phyloP scores from a whole-genome alignment of 306 rosid genomes.

The Betula pendula region DNA sequence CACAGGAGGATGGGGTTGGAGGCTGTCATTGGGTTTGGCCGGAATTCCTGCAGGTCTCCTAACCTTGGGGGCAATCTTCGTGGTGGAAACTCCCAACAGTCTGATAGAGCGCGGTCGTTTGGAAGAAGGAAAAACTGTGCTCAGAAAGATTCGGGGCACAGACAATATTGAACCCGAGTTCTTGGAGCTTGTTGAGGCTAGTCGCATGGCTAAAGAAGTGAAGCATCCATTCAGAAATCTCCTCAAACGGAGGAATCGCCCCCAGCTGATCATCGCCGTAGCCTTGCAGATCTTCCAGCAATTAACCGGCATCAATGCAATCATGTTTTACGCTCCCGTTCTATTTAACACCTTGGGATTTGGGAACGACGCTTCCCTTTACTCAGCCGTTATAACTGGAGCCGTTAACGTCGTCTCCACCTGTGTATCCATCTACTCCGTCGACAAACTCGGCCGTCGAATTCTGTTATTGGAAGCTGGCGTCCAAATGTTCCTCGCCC shows the following conservation, averaged over 20 bases:
- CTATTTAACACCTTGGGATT: conserved; percentile 72
- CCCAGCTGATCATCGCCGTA: conserved; percentile 73
- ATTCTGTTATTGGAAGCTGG: conserved; percentile 71
- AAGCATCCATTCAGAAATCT: conserved; percentile 81
- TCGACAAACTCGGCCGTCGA: conserved; percentile 72
- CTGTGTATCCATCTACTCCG: conserved; percentile 61
- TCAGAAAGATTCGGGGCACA: conserved; percentile 68
- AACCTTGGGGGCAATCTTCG: conserved; percentile 67
- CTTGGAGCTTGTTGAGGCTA: conserved; percentile 73
- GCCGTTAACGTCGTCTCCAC: conserved; percentile 73
- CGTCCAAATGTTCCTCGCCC: conserved; percentile 72
- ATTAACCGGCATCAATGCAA: conserved; percentile 90
- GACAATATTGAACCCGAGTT: conserved; percentile 76
- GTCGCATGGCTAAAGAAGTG: conserved; percentile 61
- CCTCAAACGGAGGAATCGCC: conserved; percentile 59
- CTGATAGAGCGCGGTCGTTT: conserved; percentile 75
- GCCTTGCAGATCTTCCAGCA: conserved; percentile 86
- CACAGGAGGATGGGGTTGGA: conserved; percentile 92
- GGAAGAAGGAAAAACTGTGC: conserved; percentile 73
- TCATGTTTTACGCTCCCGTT: conserved; percentile 89
- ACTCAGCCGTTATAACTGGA: conserved; percentile 75
- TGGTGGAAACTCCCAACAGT: conserved; percentile 90
- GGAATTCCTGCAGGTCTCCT: conserved; percentile 76
- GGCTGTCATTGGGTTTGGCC: conserved; percentile 79
- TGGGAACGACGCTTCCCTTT: conserved; percentile 63